Evolutionary conservation across 495 filamentous ascomycete species (phyloP).

Genomic region (Aspergillus haitiensis): DNA sequence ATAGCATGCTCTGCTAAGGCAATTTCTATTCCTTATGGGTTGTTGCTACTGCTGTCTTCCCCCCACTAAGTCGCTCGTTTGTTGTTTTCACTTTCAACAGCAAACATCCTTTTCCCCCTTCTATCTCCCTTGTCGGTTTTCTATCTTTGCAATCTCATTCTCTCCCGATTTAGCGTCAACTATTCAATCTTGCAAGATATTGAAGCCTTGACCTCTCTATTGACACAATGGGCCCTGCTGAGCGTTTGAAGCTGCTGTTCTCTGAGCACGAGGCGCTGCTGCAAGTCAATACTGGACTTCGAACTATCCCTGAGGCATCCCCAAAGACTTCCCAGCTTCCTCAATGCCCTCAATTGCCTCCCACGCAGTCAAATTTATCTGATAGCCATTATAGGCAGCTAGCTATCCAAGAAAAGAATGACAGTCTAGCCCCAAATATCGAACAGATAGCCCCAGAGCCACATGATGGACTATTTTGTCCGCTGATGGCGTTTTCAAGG

Average conservation of each 20-base stretch:
- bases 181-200: not conserved
- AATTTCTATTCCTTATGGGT: not conserved
- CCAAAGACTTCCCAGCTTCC: not conserved
- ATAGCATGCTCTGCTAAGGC: not conserved
- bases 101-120: constrained; percentile 2
- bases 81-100: not conserved
- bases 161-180: not conserved
- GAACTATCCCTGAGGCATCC: not conserved
- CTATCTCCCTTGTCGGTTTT: constrained; percentile 4
- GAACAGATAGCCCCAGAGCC: not conserved
- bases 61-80: not conserved
- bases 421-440: not conserved
- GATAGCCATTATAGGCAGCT: not conserved
- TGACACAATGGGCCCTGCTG: constrained; percentile 24
- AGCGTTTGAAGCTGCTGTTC: constrained; percentile 34
- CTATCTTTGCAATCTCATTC: not conserved
- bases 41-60: not conserved
- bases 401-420: not conserved
- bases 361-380: not conserved
- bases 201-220: not conserved
- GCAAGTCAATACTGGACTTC: constrained; percentile 26
- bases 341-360: not conserved
- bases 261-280: constrained; percentile 24
- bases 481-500: constrained; percentile 56
- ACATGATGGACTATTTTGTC: constrained; percentile 51